These are phyloP conservation scores for Chlorella sp. DNA, from an alignment of 139 green algal genomes.

Conservation along the genomic window DNA sequence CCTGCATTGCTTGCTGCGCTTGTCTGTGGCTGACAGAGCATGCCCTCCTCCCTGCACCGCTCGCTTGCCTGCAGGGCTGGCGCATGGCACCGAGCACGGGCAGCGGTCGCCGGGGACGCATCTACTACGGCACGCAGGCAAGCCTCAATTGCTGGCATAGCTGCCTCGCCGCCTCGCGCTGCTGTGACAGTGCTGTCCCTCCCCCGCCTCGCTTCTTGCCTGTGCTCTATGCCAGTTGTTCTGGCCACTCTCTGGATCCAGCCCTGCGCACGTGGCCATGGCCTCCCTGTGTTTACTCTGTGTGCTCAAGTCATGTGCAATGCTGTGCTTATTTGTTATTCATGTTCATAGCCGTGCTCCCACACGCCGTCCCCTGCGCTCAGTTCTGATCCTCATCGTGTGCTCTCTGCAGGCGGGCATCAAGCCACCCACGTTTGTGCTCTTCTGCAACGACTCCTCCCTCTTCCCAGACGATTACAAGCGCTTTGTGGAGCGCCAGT, in stretches of 20 bases:
- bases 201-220: no score
- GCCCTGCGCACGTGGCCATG: background rate
- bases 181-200: background rate
- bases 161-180: background rate
- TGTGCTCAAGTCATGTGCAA: no score
- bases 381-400: background rate
- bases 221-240: background rate
- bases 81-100: constrained; percentile 71
- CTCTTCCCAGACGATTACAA: constrained; percentile 93
- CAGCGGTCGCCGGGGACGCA: constrained; percentile 65
- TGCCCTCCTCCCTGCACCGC: no score
- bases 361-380: no score
- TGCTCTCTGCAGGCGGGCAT: constrained; percentile 64
- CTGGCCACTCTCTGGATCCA: background rate
- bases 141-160: background rate
- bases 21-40: background rate
- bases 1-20: background rate
- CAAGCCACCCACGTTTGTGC: constrained; percentile 94
- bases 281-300: background rate
- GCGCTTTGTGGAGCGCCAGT: constrained; percentile 82
- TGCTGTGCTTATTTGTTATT: background rate
- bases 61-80: constrained; percentile 52
- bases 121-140: constrained; percentile 96
- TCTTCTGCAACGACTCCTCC: constrained; percentile 95
- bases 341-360: background rate